Conservation (phyloP, 768 basidiomycete species). For the Cantharellus anzutake region DNA sequence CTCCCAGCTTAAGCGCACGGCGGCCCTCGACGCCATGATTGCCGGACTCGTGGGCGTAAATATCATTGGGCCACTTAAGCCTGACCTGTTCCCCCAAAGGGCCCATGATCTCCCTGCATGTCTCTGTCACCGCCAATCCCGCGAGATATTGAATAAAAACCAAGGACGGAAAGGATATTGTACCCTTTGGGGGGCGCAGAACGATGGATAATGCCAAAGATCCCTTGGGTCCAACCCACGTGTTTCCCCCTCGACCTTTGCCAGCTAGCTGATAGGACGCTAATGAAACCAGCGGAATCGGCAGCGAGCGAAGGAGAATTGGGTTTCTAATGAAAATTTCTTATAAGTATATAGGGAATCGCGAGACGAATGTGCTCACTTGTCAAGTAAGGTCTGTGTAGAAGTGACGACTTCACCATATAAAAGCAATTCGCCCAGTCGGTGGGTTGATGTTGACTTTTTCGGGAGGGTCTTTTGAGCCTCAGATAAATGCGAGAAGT, state of each 20-base stretch:
- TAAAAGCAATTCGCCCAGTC: conserved; percentile 56
- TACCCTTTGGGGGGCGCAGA: conserved; percentile 29
- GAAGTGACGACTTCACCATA: conserved; percentile 86
- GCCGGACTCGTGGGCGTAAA: conserved; percentile 34
- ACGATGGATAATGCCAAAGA: conserved; percentile 73
- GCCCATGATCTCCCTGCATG: conserved; percentile 43
- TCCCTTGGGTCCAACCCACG: conserved; percentile 81
- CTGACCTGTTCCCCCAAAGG: conserved; percentile 33
- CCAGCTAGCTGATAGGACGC: conserved; percentile 79
- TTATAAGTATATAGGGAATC: background rate
- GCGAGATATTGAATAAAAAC: conserved; percentile 92
- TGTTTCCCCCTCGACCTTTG: conserved; percentile 70
- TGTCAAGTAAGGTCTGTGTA: conserved; percentile 88
- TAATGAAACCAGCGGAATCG: conserved; percentile 64
- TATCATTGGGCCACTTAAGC: conserved; percentile 95
- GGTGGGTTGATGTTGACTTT: conserved; percentile 10
- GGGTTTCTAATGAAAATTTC: background rate
- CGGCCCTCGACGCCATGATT: conserved; percentile 12
- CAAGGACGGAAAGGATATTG: conserved; percentile 40
- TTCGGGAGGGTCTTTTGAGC: background rate
- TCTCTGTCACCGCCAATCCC: conserved; percentile 75
- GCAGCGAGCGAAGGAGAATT: conserved; percentile 18
- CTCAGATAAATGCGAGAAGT: conserved; percentile 31
- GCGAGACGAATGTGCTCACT: conserved; percentile 31
- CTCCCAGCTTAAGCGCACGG: conserved; percentile 66